These are phyloP conservation scores for Citrus trifoliata DNA, from an alignment of 345 rosid species.

Conservation along the genomic window DNA sequence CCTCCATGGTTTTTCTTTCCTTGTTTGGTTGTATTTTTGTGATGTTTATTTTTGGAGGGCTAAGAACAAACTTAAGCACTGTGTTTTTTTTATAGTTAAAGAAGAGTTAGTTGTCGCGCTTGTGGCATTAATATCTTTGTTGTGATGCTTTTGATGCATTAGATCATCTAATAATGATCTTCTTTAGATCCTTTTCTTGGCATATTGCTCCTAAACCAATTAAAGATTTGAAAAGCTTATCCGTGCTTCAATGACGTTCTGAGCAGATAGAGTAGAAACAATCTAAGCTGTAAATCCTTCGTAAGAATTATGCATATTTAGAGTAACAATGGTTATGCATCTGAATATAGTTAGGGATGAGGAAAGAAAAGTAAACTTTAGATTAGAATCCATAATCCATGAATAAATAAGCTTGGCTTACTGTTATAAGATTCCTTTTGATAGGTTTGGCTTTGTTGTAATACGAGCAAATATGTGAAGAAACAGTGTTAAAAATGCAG, in stretches of 20 bases:
- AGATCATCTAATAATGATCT: neutral
- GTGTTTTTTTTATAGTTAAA: neutral
- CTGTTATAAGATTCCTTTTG: neutral
- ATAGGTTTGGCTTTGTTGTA: neutral
- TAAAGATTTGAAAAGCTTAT: neutral
- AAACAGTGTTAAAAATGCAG: conserved; percentile 32
- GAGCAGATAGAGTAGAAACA: neutral
- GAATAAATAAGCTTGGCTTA: neutral
- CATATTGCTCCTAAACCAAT: neutral
- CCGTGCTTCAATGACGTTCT: neutral
- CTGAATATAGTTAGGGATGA: neutral
- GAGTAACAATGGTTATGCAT: neutral
- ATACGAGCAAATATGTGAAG: neutral
- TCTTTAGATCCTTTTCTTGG: neutral
- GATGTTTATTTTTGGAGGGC: neutral
- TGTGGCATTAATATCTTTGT: neutral
- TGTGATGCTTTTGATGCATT: neutral
- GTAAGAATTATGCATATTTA: neutral
- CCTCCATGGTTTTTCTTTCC: neutral
- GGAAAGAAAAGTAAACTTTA: neutral
- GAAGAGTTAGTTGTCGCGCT: neutral
- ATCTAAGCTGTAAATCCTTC: neutral
- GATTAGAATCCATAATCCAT: neutral
- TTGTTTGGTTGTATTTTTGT: neutral
- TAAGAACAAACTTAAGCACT: no score